Evolutionary conservation across 179 eudicot genomes (phyloP).

Genomic region (Carnegiea gigantea): DNA sequence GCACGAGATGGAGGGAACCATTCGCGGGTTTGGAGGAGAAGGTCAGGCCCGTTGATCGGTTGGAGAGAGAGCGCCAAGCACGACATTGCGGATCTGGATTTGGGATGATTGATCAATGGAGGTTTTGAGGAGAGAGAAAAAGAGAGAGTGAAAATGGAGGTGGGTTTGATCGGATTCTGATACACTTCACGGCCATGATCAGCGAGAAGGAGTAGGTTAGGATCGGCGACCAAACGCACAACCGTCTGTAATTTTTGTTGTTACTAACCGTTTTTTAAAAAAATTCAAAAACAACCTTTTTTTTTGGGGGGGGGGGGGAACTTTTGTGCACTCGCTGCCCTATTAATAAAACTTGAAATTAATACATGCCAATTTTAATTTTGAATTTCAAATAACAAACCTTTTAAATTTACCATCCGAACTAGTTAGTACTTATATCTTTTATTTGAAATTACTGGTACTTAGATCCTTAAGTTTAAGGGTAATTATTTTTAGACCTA

Average conservation of each 20-base stretch:
- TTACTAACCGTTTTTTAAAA: not conserved
- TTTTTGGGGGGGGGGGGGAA: no score
- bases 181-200: not conserved
- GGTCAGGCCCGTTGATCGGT: conserved; percentile 80
- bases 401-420: no score
- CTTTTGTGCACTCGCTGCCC: no score
- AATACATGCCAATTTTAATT: no score
- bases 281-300: no score
- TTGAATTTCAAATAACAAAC: no score
- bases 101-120: not conserved
- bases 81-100: conserved; percentile 49
- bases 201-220: not conserved
- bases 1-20: conserved; percentile 98
- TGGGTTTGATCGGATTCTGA: not conserved
- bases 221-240: not conserved
- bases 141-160: not conserved
- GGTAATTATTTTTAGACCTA: no score
- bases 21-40: conserved; percentile 90
- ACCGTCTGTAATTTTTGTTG: no score
- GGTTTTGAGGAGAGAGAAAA: not conserved
- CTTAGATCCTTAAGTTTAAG: no score
- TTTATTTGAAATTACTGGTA: no score
- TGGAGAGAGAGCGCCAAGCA: conserved; percentile 89
- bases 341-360: no score
- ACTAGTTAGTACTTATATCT: no score